Percentiles rank a stretch among this genome's conserved stretches.
Evolutionary conservation across 1,139 yeast genomes (phyloP).

Genomic region (Sugiyamaella neomexicana): DNA sequence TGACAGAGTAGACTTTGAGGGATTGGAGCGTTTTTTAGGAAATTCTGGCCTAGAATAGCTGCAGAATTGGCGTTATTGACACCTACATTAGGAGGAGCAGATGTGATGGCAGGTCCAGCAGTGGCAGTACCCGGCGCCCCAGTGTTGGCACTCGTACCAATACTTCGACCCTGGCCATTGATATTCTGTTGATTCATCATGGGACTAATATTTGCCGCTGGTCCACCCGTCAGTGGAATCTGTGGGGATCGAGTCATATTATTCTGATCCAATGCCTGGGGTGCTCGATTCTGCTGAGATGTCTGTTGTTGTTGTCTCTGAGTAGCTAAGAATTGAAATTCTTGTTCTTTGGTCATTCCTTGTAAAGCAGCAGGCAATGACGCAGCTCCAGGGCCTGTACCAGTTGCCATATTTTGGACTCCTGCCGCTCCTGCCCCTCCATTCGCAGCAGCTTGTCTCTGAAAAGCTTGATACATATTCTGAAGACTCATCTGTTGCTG

Average conservation of each 20-base stretch:
- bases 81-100: neutral
- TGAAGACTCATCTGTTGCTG: constrained; percentile 11
- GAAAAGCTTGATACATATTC: constrained; percentile 15
- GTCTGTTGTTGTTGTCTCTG: constrained; percentile 22
- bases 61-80: constrained; percentile 28
- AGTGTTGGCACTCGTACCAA: neutral
- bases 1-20: constrained; percentile 71
- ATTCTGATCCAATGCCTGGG: constrained; percentile 8
- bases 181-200: constrained; percentile 10
- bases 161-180: constrained; percentile 10
- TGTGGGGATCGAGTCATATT: constrained; percentile 3
- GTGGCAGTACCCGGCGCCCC: neutral
- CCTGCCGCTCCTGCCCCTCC: neutral
- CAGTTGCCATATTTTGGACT: neutral
- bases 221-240: neutral
- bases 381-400: constrained; percentile 4
- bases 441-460: constrained; percentile 1
- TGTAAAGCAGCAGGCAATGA: constrained; percentile 17
- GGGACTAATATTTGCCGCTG: constrained; percentile 8
- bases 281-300: constrained; percentile 20
- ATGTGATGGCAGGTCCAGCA: neutral
- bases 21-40: constrained; percentile 54
- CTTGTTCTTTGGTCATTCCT: constrained; percentile 30
- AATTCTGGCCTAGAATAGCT: constrained; percentile 42
- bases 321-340: constrained; percentile 26